Evolutionary conservation across 768 basidiomycete genomes (phyloP).

Genomic region (Russula sp.): DNA sequence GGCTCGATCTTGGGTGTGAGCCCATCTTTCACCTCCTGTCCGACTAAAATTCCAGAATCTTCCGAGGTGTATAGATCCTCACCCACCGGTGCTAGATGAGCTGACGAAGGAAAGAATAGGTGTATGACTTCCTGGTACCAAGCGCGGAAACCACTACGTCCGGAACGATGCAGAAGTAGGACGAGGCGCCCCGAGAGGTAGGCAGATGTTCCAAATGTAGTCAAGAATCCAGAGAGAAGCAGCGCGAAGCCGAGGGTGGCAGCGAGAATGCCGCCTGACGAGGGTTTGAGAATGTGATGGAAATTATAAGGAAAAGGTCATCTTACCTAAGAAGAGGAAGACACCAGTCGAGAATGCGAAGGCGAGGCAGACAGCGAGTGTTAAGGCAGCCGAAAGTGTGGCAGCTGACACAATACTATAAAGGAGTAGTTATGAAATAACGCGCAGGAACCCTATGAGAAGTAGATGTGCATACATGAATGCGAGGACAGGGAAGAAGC

Average conservation of each 20-base stretch:
- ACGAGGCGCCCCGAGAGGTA: constrained; percentile 17
- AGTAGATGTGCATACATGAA: constrained; percentile 15
- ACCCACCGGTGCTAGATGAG: neutral
- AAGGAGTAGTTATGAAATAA: neutral
- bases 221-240: constrained; percentile 18
- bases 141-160: constrained; percentile 11
- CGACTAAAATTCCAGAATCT: neutral
- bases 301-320: neutral
- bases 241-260: constrained; percentile 11
- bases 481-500: constrained; percentile 20
- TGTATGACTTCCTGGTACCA: constrained; percentile 16
- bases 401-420: constrained; percentile 4
- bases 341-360: constrained; percentile 17
- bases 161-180: neutral
- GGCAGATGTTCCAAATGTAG: neutral
- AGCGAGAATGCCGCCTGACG: constrained; percentile 15
- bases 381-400: constrained; percentile 10
- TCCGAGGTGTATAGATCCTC: constrained; percentile 10
- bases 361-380: constrained; percentile 13
- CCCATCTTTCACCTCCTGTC: neutral
- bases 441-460: too few relatives aligned
- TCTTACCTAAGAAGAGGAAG: constrained; percentile 14
- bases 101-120: neutral
- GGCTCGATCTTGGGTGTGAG: neutral
- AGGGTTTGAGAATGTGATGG: neutral